Evolutionary conservation across 1,284 basidiomycete genomes (phyloP).

Genomic region (Fomitopsis schrenkii): DNA sequence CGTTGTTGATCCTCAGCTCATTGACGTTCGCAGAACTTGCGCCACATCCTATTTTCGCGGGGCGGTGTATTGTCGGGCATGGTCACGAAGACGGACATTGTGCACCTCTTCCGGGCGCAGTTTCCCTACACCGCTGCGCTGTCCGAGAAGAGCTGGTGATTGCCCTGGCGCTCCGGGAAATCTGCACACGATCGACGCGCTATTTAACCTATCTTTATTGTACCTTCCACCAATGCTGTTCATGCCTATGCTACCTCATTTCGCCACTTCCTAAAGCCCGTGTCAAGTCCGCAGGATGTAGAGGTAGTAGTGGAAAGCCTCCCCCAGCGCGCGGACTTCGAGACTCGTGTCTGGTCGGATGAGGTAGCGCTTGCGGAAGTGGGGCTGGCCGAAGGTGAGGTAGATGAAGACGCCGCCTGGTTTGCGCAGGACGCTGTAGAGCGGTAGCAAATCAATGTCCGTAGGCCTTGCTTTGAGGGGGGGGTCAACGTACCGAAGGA

Average conservation of each 20-base stretch:
- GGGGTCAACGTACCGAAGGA: constrained; percentile 5
- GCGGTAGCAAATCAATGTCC: background rate
- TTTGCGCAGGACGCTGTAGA: constrained; percentile 56
- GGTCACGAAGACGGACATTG: constrained; percentile 68
- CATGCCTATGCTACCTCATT: background rate
- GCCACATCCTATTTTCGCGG: constrained; percentile 63
- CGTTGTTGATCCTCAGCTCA: background rate
- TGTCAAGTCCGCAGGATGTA: constrained; percentile 44
- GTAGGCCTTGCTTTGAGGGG: background rate
- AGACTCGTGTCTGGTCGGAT: constrained; percentile 50
- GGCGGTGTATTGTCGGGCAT: constrained; percentile 57
- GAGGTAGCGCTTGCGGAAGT: constrained; percentile 78
- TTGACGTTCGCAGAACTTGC: constrained; percentile 47
- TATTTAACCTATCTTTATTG: constrained; percentile 2
- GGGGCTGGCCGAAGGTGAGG: constrained; percentile 89
- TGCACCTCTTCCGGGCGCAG: constrained; percentile 52
- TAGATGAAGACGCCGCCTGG: constrained; percentile 71
- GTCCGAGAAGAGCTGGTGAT: constrained; percentile 14
- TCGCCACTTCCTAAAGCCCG: background rate
- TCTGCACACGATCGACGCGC: too few relatives aligned
- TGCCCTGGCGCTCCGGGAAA: too few relatives aligned
- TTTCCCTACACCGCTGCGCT: constrained; percentile 52
- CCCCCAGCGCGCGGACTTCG: constrained; percentile 64
- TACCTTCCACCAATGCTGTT: background rate
- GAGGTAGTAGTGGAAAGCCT: constrained; percentile 84